Conservation (phyloP, 1,284 basidiomycete genomes). For the Coniophora puteana region DNA sequence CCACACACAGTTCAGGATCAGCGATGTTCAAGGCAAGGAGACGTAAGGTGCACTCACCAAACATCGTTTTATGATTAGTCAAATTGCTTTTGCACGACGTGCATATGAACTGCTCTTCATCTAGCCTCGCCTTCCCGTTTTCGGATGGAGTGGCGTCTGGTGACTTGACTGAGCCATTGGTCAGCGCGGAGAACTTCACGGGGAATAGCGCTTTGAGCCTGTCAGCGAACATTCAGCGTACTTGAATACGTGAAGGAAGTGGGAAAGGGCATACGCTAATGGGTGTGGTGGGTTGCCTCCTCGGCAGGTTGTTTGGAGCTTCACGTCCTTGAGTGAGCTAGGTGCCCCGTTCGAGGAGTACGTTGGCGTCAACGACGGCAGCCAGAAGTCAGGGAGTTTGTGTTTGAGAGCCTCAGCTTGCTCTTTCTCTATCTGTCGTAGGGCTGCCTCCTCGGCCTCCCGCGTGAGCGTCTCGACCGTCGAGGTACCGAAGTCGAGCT, state of each 20-base stretch:
- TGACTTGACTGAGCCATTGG: conserved; percentile 33
- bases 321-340: conserved; percentile 69
- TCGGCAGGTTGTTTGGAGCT: conserved; percentile 83
- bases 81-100: conserved; percentile 86
- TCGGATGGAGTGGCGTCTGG: conserved; percentile 39
- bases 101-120: conserved; percentile 65
- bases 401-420: conserved; percentile 79
- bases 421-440: conserved; percentile 79
- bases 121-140: conserved; percentile 36
- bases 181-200: conserved; percentile 67
- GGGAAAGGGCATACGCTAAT: too few relatives aligned
- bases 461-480: conserved; percentile 67
- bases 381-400: conserved; percentile 94
- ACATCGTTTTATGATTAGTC: conserved; percentile 72
- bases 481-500: conserved; percentile 73
- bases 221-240: conserved; percentile 6
- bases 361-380: conserved; percentile 84
- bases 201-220: conserved; percentile 77
- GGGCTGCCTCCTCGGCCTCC: conserved; percentile 83
- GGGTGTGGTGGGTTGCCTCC: conserved; percentile 73
- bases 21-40: not conserved
- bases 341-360: conserved; percentile 62
- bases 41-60: conserved; percentile 48
- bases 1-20: conserved; percentile 4
- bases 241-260: not conserved